These are phyloP conservation scores for Alternaria longipes DNA, from an alignment of 2,329 filamentous ascomycete species.

Conservation along the genomic window DNA sequence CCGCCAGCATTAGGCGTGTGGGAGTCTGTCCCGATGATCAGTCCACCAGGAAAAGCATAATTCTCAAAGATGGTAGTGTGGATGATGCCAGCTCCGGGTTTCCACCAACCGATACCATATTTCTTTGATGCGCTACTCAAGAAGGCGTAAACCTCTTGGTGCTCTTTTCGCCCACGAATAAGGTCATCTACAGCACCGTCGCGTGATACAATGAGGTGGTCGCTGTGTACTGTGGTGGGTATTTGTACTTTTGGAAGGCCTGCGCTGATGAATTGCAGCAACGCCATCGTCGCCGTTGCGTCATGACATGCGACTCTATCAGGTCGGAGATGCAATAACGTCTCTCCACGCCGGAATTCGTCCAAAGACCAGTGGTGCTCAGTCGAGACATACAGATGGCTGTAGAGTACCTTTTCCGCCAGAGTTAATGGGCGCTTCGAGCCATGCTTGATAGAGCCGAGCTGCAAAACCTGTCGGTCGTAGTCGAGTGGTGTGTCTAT, in stretches of 20 bases:
- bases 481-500: constrained; percentile 18
- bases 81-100: constrained; percentile 38
- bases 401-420: not conserved
- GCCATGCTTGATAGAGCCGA: constrained; percentile 18
- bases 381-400: constrained; percentile 27
- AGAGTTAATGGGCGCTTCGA: constrained; percentile 26
- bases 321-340: constrained; percentile 41
- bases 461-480: constrained; percentile 17
- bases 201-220: constrained; percentile 52
- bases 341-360: constrained; percentile 46
- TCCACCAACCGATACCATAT: constrained; percentile 50
- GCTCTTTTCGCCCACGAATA: constrained; percentile 36
- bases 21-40: constrained; percentile 52
- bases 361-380: constrained; percentile 26
- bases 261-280: constrained; percentile 56
- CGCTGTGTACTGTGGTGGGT: constrained; percentile 54
- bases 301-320: constrained; percentile 56
- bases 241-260: constrained; percentile 51
- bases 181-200: constrained; percentile 46
- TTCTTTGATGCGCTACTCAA: constrained; percentile 51
- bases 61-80: constrained; percentile 55
- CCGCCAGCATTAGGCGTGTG: constrained; percentile 52
- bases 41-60: constrained; percentile 49
- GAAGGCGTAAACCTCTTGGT: constrained; percentile 54
- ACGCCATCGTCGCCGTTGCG: constrained; percentile 56